Conservation (phyloP, 192 early-diverging fungal genomes). For the Gigaspora rosea region DNA sequence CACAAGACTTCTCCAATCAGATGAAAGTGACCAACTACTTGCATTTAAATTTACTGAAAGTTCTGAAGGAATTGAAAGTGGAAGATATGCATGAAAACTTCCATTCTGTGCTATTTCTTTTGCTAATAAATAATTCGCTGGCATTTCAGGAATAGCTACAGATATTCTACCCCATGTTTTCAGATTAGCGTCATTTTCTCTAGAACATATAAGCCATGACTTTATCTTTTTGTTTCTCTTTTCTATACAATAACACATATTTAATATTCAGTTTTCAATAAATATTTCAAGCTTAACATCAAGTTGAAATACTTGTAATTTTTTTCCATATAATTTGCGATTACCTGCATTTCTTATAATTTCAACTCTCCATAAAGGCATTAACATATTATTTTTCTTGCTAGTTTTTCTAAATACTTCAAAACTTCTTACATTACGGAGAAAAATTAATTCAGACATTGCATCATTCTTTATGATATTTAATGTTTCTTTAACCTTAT, state of each 20-base stretch:
- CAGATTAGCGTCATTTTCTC: not conserved
- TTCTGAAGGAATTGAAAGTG: too few relatives aligned
- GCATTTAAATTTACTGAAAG: too few relatives aligned
- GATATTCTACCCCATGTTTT: too few relatives aligned
- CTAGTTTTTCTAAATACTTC: not conserved
- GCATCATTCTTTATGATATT: not conserved
- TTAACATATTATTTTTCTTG: too few relatives aligned
- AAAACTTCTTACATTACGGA: not conserved
- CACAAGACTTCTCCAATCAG: too few relatives aligned
- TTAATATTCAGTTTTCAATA: not conserved
- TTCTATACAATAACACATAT: too few relatives aligned
- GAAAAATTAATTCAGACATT: not conserved
- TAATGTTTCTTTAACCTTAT: not conserved
- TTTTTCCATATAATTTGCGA: not conserved
- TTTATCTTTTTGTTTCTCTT: not conserved
- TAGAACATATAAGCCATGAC: not conserved
- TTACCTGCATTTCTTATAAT: not conserved
- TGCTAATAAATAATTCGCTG: too few relatives aligned
- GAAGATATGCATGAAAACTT: too few relatives aligned
- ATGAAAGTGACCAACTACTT: too few relatives aligned
- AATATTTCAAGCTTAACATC: not conserved
- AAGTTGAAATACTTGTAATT: not conserved
- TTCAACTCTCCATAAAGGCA: not conserved
- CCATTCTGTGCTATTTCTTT: too few relatives aligned
- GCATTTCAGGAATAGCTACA: too few relatives aligned